Base-by-base conservation (phyloP, 2,329 filamentous ascomycete genomes). In the Apiospora malaysiana region DNA sequence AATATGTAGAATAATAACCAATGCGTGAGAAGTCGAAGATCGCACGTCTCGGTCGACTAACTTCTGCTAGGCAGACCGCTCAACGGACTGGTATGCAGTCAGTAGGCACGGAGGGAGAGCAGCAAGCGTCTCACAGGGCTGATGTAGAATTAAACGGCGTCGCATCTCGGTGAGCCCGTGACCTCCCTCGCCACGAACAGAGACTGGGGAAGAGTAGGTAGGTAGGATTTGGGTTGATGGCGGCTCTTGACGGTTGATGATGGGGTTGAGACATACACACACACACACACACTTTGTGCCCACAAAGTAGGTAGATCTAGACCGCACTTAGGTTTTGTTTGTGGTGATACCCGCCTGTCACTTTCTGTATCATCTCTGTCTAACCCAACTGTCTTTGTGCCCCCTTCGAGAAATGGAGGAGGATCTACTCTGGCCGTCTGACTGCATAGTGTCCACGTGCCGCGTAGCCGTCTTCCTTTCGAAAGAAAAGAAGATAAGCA, bases 401-500 rank as follows among this genome's bases (percentile, higher is more conserved):
- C 16, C 3, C 27, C 51, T 32, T 23, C 27, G 27, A 45, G 42
- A 21, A 59, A 37, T 32, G 37, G 51, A 59, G 37, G 51, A 59
- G 27, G 16, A 59, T 32, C 27, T 37, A 21, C 27, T 18, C 51
- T 32, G 32, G 51, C 25, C 27, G 51, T 8, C 51, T 59, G 51
- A 32, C 51, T 37, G 51, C 51, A 59, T 59, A 16, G 51, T 59
- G 51, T 59, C 51, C 51, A 59, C 51, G 51, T 59, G 51, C 51
- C 51, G 51, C 51, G 51, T 59, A 59, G 16, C 51, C 51, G 51
- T 37, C 27, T 9, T 21, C 6, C 10, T 21, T 59, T 59, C 6
- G 18, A 37, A 37, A 37, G 51, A 59, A 32, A 32, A 32, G 6
- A 32, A 32, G 32, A 32, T 59, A 59, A 59, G 51, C 51, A 59